Percentiles rank a stretch among this genome's conserved stretches.
phyloP scores from a whole-genome alignment of 257 asterid species.

The Cinchona pubescens region DNA sequence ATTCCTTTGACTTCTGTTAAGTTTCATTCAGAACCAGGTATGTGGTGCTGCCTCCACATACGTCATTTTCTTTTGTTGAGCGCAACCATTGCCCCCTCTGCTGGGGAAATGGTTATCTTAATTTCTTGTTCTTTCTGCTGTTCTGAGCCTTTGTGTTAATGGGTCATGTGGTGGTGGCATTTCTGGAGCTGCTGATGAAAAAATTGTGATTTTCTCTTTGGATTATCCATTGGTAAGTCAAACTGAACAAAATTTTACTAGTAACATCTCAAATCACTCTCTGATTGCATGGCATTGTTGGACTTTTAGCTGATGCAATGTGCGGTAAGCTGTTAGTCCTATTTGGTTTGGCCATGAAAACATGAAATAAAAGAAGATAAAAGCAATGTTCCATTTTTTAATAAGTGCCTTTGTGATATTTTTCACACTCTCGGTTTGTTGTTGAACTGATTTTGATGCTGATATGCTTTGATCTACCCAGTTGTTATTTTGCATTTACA shows the following conservation, averaged over 20 bases:
- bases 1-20: slow-evolving; percentile 66
- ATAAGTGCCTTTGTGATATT: neutral
- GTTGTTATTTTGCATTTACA: neutral
- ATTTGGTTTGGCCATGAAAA: neutral
- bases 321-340: neutral
- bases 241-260: neutral
- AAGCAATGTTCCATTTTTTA: neutral
- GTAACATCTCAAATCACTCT: neutral
- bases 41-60: neutral
- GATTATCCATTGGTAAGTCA: slow-evolving; percentile 44
- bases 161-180: slow-evolving; percentile 67
- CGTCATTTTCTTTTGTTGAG: neutral
- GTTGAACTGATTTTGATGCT: neutral
- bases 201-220: slow-evolving; percentile 56
- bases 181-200: slow-evolving; percentile 87
- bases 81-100: neutral
- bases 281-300: neutral
- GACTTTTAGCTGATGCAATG: neutral
- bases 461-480: neutral
- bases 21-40: slow-evolving; percentile 77
- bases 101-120: neutral
- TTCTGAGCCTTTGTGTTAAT: slow-evolving; percentile 60
- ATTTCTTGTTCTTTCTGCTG: slow-evolving; percentile 25
- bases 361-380: neutral
- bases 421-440: neutral